These are phyloP conservation scores for Flaveria linearis DNA, from an alignment of 129 eudicot species.

Conservation along the genomic window DNA sequence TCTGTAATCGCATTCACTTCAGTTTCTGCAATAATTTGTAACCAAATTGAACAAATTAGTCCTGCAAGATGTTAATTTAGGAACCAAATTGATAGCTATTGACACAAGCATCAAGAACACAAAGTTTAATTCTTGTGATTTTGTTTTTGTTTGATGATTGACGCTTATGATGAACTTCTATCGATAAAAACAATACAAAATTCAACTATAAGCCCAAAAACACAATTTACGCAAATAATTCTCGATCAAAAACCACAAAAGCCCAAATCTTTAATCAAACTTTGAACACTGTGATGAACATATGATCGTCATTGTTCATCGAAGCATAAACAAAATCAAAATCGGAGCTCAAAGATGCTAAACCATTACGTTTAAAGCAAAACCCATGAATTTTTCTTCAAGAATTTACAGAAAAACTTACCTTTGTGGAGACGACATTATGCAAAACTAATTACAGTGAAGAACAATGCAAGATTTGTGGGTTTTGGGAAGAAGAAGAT, in stretches of 20 bases:
- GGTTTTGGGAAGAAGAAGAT: no score
- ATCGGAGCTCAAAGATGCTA: background rate
- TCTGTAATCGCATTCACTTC: constrained; percentile 11
- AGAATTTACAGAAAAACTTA: constrained; percentile 2
- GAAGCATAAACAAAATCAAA: background rate
- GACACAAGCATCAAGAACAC: constrained; percentile 19
- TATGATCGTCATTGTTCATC: background rate
- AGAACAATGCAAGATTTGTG: constrained; percentile 4
- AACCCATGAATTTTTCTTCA: constrained; percentile 9
- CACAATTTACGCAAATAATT: no score
- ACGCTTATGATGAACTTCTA: no score
- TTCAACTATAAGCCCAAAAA: background rate
- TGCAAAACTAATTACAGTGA: background rate
- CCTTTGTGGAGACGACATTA: constrained; percentile 10
- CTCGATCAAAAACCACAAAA: background rate
- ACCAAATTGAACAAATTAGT: background rate
- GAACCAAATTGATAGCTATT: background rate
- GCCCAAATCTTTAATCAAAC: constrained; percentile 4
- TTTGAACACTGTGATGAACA: constrained; percentile 8
- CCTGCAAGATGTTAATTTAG: constrained; percentile 13
- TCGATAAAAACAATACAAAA: constrained; percentile 22
- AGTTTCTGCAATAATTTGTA: constrained; percentile 24
- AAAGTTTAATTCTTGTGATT: background rate
- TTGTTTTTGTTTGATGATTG: no score
- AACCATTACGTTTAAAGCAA: background rate